Conservation (phyloP, 202 grass and related monocot species). For the Hordeum pubiflorum region DNA sequence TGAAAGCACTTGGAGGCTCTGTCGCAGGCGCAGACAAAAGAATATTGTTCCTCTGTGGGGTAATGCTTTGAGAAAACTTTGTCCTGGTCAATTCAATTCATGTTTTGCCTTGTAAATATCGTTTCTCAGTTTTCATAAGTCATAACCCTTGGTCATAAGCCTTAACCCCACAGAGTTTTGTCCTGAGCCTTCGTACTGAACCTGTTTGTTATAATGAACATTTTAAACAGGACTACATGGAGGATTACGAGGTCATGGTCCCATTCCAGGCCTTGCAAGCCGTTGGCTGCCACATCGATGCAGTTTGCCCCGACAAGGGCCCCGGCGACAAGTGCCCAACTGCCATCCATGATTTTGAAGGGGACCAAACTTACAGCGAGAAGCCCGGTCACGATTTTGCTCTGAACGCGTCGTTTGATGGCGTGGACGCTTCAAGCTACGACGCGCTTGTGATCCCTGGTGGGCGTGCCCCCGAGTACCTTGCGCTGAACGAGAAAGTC, state of each 20-base stretch:
- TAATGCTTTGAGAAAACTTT: constrained; percentile 30
- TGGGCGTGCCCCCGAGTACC: constrained; percentile 73
- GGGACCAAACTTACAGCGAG: constrained; percentile 95
- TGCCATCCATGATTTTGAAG: constrained; percentile 92
- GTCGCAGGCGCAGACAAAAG: constrained; percentile 64
- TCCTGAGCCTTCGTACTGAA: too few relatives aligned
- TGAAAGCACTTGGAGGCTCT: constrained; percentile 72
- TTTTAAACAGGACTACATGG: constrained; percentile 78
- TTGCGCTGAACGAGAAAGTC: constrained; percentile 65
- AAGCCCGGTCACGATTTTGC: constrained; percentile 88
- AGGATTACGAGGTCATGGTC: constrained; percentile 96
- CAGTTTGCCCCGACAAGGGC: constrained; percentile 65
- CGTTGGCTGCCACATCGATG: constrained; percentile 73
- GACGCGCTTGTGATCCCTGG: constrained; percentile 86
- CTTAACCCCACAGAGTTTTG: too few relatives aligned
- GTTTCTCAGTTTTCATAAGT: neutral
- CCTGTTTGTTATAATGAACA: neutral
- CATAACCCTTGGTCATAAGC: too few relatives aligned
- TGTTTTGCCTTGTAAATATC: neutral
- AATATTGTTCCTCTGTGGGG: constrained; percentile 90
- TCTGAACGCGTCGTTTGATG: constrained; percentile 63
- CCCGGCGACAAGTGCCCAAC: constrained; percentile 71
- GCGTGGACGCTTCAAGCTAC: constrained; percentile 52
- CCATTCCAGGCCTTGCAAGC: constrained; percentile 89
- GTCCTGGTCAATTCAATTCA: neutral